Base-by-base conservation (phyloP, 805 yeast genomes). In the Phaffomyces opuntiae region DNA sequence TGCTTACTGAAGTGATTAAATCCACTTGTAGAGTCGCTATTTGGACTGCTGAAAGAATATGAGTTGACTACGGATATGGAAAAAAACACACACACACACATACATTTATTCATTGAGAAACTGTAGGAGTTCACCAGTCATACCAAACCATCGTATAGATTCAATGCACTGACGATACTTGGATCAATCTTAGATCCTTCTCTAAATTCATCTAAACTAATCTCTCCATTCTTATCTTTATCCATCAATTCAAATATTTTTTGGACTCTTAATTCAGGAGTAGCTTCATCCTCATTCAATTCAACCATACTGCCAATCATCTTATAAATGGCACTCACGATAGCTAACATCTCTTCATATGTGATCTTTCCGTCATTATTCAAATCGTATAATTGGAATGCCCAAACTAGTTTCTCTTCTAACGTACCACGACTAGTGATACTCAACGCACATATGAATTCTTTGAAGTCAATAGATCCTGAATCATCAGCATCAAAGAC, bases 231-330 rank as follows among this genome's bases (percentile, higher is more conserved):
- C 42, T 73, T 67, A 58, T 84, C 79, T 60, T 87, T 84, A 52
- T 82, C 87, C 77, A 88, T 74, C 43, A 78, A 65, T 35, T 65
- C 72, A 67, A 95, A 91, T 37, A 91, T 81, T 70, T 89, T 91
- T 43, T 79, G 75, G 2, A 87, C 88, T 50, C 98, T 74, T 52
- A 81, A 70, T 57, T 90, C 96, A 0, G 99, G 98, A 0, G 98
- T 89, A 39, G 81, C 78, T 56, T 90, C 98, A 60, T 90, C 96
- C 21, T 81, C 91, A 17, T 87, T 86, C 43, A 89, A 72, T 50
- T 81, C 81, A 48, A 90, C 96, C 91, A 90, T 88, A 2, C 90
- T 77, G 1, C 98, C 99, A 48, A 91, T 84, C 98, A 93, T 90
- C 64, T 85, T 86, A 64, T 93, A 91, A 32, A 91, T 86, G 31